Evolutionary conservation across 495 filamentous ascomycete genomes (phyloP).

Genomic region (Aspergillus haitiensis): DNA sequence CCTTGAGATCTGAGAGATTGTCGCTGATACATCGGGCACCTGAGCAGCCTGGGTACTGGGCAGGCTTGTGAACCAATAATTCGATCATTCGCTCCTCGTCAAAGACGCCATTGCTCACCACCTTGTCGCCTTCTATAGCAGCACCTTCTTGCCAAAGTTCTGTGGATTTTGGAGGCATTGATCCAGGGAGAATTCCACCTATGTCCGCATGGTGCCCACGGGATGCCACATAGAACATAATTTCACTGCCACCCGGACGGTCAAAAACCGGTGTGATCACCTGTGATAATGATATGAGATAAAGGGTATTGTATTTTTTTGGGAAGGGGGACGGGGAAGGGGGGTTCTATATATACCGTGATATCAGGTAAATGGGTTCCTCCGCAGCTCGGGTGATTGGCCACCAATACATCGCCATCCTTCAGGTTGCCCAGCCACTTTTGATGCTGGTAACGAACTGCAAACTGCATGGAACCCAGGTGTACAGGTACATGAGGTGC

Average conservation of each 20-base stretch:
- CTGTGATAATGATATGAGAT: constrained; percentile 14
- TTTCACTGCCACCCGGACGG: constrained; percentile 65
- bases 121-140: constrained; percentile 88
- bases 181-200: constrained; percentile 91
- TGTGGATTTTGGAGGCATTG: constrained; percentile 92
- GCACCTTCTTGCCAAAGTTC: constrained; percentile 96
- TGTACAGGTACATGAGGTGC: constrained; percentile 94
- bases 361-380: constrained; percentile 90
- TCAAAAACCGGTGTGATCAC: constrained; percentile 83
- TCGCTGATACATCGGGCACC: constrained; percentile 89
- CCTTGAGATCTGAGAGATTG: constrained; percentile 94
- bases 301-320: too few relatives aligned
- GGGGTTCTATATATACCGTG: constrained; percentile 55
- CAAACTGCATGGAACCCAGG: constrained; percentile 74
- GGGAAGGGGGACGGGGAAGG: background rate
- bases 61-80: constrained; percentile 79
- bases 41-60: constrained; percentile 80
- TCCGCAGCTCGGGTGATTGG: constrained; percentile 93
- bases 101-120: constrained; percentile 87
- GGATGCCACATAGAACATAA: constrained; percentile 95
- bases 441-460: constrained; percentile 85
- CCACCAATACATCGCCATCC: constrained; percentile 89
- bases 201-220: constrained; percentile 97
- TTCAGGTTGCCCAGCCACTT: constrained; percentile 88
- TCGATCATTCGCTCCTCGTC: constrained; percentile 85